Percentiles rank a stretch among this genome's conserved stretches.
phyloP scores from a whole-genome alignment of 306 rosid genomes.

The Geum urbanum region DNA sequence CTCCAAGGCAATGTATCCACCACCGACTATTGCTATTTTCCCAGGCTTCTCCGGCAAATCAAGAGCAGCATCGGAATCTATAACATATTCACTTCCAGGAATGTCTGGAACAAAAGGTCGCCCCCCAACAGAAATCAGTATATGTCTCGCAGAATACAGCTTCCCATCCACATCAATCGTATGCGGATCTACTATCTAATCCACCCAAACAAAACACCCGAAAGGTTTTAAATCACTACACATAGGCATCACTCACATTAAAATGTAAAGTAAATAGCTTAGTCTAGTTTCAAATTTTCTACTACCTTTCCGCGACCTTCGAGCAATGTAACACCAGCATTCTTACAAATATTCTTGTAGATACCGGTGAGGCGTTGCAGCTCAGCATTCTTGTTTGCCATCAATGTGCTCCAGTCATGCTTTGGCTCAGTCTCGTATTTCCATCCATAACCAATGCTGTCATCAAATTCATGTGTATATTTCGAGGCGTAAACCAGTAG shows the following conservation, averaged over 20 bases:
- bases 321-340: constrained; percentile 59
- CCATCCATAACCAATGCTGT: constrained; percentile 94
- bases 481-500: constrained; percentile 75
- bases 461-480: constrained; percentile 89
- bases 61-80: constrained; percentile 97
- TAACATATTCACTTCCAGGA: constrained; percentile 78
- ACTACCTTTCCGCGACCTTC: constrained; percentile 97
- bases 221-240: neutral
- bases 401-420: constrained; percentile 90
- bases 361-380: constrained; percentile 88
- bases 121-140: constrained; percentile 77
- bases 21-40: constrained; percentile 96
- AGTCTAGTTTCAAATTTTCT: neutral
- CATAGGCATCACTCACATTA: neutral
- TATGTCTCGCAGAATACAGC: constrained; percentile 78
- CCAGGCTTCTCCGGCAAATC: constrained; percentile 83
- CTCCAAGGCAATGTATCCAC: constrained; percentile 96
- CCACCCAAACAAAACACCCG: constrained; percentile 18
- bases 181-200: constrained; percentile 81
- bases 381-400: constrained; percentile 96
- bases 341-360: constrained; percentile 67
- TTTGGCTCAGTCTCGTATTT: constrained; percentile 73
- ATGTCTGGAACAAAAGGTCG: constrained; percentile 94
- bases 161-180: constrained; percentile 83
- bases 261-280: neutral